Evolutionary conservation across 75 land plant species (phyloP).

Genomic region (Picea sitchensis): DNA sequence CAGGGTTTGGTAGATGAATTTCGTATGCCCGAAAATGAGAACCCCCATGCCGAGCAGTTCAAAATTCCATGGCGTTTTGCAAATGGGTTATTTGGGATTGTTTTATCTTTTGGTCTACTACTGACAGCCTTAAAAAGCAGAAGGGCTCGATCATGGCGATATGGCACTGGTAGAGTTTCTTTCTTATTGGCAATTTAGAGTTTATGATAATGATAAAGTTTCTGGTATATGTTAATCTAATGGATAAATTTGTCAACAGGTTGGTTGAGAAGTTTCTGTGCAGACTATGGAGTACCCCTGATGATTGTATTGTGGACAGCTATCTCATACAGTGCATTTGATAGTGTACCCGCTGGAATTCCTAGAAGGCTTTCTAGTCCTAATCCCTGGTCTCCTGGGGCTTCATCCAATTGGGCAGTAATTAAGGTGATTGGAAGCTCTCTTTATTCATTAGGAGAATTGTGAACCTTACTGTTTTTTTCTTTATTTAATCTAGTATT

Average conservation of each 20-base stretch:
- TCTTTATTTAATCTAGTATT: too few species aligned
- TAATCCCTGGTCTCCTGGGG: constrained; percentile 79
- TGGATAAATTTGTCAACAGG: constrained; percentile 31
- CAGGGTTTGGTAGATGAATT: constrained; percentile 86
- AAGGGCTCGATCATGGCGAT: constrained; percentile 83
- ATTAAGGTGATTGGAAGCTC: constrained; percentile 34
- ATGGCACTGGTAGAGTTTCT: constrained; percentile 63
- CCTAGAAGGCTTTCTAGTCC: constrained; percentile 78
- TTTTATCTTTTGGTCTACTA: constrained; percentile 86
- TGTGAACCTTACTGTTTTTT: too few species aligned
- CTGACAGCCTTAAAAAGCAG: constrained; percentile 71
- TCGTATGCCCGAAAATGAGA: constrained; percentile 53
- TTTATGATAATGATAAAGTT: not conserved
- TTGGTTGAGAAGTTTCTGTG: constrained; percentile 68
- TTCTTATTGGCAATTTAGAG: not conserved
- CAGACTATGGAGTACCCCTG: constrained; percentile 93
- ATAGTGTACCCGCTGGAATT: constrained; percentile 54
- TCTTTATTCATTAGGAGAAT: not conserved
- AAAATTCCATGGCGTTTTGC: constrained; percentile 81
- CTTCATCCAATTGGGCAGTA: constrained; percentile 74
- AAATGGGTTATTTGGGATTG: constrained; percentile 91
- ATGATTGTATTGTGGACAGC: constrained; percentile 95
- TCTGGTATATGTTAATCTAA: not conserved
- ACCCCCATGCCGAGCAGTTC: constrained; percentile 35
- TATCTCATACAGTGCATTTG: constrained; percentile 64